These are phyloP conservation scores for Gossypium raimondii DNA, from an alignment of 345 rosid species.

Conservation along the genomic window DNA sequence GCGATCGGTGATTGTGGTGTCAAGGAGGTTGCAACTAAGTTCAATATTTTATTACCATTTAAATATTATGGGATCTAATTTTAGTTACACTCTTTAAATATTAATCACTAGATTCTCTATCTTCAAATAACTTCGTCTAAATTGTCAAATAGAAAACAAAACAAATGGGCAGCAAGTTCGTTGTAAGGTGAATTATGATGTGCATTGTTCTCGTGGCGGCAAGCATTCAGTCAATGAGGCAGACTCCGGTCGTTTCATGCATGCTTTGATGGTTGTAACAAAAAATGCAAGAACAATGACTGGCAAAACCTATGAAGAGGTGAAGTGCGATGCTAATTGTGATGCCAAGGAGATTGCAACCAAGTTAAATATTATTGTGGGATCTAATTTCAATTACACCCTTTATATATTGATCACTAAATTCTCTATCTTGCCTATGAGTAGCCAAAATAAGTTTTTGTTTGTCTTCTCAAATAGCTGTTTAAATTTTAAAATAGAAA, in stretches of 20 bases:
- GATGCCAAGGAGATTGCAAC: neutral
- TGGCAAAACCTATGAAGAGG: neutral
- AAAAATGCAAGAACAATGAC: neutral
- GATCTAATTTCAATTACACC: too few species aligned
- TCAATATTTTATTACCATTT: neutral
- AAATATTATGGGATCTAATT: neutral
- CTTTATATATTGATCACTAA: neutral
- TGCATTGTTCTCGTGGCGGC: constrained; percentile 17
- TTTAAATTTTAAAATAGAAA: too few species aligned
- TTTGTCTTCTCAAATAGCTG: neutral
- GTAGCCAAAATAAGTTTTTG: neutral
- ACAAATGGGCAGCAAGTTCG: constrained; percentile 22
- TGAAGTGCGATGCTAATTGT: constrained; percentile 12
- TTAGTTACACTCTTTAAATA: neutral
- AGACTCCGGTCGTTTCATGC: neutral
- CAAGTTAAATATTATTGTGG: neutral
- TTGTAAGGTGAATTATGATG: constrained; percentile 11
- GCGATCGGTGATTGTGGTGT: neutral
- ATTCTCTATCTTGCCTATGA: too few species aligned
- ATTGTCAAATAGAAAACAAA: too few species aligned
- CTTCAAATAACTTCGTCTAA: neutral
- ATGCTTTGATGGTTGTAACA: neutral
- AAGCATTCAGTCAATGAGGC: neutral
- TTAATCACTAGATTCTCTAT: neutral
- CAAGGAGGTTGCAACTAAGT: neutral